Percentiles rank a stretch among this genome's conserved stretches.
Conservation (phyloP, 23 red algal genomes). For the Agarophyton chilense region DNA sequence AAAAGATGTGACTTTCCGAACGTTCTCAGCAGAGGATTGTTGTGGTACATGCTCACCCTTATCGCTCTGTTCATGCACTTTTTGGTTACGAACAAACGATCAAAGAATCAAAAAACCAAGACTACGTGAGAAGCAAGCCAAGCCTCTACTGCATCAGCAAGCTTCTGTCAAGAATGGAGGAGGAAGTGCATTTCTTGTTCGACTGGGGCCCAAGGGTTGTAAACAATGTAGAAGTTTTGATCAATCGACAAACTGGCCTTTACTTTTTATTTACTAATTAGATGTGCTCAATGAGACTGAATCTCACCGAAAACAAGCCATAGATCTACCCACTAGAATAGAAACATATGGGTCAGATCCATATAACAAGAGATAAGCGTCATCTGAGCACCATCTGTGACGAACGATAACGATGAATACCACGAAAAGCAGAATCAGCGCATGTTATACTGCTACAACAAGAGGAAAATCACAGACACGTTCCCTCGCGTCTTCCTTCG, state of each 20-base stretch:
- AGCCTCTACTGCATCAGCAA: background rate
- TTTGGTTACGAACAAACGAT: slow-evolving; percentile 65
- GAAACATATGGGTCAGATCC: background rate
- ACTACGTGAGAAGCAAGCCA: background rate
- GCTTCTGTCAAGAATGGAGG: background rate
- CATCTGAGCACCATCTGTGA: background rate
- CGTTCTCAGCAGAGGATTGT: slow-evolving; percentile 53
- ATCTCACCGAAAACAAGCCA: slow-evolving; percentile 12
- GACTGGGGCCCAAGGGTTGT: background rate
- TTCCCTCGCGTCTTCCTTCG: background rate
- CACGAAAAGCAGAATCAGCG: slow-evolving; percentile 14
- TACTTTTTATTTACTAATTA: slow-evolving; percentile 14
- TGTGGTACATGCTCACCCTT: slow-evolving; percentile 90
- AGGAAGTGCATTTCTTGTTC: background rate
- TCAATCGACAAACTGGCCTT: slow-evolving; percentile 20
- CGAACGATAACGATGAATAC: background rate
- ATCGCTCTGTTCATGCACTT: slow-evolving; percentile 86
- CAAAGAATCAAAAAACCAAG: slow-evolving; percentile 48
- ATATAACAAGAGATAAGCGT: background rate
- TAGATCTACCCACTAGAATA: background rate
- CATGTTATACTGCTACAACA: slow-evolving; percentile 20
- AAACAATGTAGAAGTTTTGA: background rate
- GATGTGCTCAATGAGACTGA: slow-evolving; percentile 8
- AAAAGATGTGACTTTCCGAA: slow-evolving; percentile 65
- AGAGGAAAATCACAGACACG: background rate